Base-by-base conservation (phyloP, 805 yeast species). In the Metschnikowia matae region DNA sequence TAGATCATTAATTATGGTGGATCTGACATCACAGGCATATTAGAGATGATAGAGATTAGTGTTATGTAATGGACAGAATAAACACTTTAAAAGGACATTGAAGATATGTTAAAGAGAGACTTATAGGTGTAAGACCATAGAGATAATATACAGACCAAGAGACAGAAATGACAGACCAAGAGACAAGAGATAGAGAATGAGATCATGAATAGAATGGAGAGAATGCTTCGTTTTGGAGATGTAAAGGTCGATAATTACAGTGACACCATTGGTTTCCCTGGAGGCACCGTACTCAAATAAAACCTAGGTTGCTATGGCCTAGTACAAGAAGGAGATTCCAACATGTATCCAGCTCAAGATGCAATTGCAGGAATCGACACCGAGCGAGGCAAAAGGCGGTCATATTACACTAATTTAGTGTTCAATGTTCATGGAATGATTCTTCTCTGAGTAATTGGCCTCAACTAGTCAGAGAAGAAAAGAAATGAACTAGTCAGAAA, bases 301-400 rank as follows among this genome's bases (percentile, higher is more conserved):
- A 69, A 67, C 69, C 75, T 61, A 46, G 33, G 44, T 71, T 62
- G 21, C 40, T 73, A 36, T 73, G 60, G 77, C 78, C 78, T 63
- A 51, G 68, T 73, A 66, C 71, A 50, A 42, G 44, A 44, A 44
- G 44, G 33, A 29, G 35, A 17, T 35, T 40, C 41, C 50, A 23
- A 38, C 11, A 34, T 38, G 59, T 55, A 73, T 71, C 77, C 77
- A 73, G 78, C 78, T 73, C 78, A 73, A 73, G 77, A 71, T 63
- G 64, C 61, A 55, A 55, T 55, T 49, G 46, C 50, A 52, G 29
- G 51, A 54, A 55, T 52, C 57, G 43, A 55, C 66, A 62, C 69
- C 77, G 78, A 73, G 78, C 78, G 77, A 72, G 78, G 78, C 70
- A 73, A 66, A 65, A 70, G 78, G 77, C 77, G 53, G 42, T n/a